Base-by-base conservation (phyloP, 2,329 filamentous ascomycete species). In the Trichoderma asperellum region DNA sequence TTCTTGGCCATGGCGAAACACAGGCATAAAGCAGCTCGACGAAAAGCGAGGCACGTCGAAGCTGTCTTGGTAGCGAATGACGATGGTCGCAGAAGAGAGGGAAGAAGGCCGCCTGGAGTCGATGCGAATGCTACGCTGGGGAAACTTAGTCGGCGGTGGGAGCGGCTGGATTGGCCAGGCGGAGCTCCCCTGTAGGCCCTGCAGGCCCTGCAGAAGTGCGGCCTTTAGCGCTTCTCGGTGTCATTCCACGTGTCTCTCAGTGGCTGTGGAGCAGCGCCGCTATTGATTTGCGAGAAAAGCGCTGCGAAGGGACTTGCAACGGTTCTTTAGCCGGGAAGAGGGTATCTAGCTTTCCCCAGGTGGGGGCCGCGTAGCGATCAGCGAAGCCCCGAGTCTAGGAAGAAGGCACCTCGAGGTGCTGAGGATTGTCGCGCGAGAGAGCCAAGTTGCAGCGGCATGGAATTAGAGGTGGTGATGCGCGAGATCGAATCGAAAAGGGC, bases 1-100 rank as follows among this genome's bases (percentile, higher is more conserved):
- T 90, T 91, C 79, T 88, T 89, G 77, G 88, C 88, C 88, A 90
- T 90, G 77, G 70, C 76, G 40, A 57, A 70, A 40, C 40, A 59
- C n/a, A 43, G 62, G 14, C 65, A 34, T 52, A 63, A 52, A 63
- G 60, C 62, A 61, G 57, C 47, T 60, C 53, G 49, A 57, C 47
- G 34, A 21, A 52, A 18, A 27, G 47, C 37, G 52, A 57, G 56
- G 56, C 37, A 56, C 52, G 63, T 35, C 62, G 60, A 68, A 37
- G 40, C 21, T 62, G 52, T n/a, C 65, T 18, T 37, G 68, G 68
- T 34, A 47, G 43, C 68, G 64, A 37, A 55, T 62, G 68, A 53
- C 61, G 59, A 66, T 68, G 49, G 18, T 47, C 61, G 43, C 37
- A 29, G 34, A 32, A n/a, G 52, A 47, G 29, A 47, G 60, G 32